These are phyloP conservation scores for Scalesia atractyloides DNA, from an alignment of 129 eudicot genomes.

Conservation along the genomic window DNA sequence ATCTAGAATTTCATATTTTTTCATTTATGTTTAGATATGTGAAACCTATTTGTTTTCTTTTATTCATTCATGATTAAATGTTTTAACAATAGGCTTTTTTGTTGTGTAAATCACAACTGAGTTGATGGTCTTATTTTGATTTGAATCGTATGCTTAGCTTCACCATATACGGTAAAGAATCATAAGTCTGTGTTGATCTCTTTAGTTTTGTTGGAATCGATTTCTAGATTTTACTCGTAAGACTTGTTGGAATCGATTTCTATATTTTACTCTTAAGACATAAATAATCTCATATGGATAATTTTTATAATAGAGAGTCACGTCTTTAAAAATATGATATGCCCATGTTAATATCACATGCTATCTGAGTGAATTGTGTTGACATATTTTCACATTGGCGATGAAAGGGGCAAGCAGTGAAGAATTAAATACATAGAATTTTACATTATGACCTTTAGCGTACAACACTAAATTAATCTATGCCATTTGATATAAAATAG, in stretches of 20 bases:
- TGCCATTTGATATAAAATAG: not conserved
- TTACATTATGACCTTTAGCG: not conserved
- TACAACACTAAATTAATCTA: not conserved
- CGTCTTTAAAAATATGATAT: not conserved
- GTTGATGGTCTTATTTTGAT: no score
- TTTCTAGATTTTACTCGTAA: not conserved
- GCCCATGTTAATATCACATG: not conserved
- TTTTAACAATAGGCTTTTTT: no score
- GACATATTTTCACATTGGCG: not conserved
- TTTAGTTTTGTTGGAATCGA: not conserved
- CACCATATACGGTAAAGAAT: not conserved
- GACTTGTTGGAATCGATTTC: not conserved
- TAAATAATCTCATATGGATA: not conserved
- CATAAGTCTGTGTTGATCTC: slow-evolving; percentile 1
- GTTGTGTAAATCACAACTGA: no score
- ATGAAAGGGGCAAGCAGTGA: not conserved
- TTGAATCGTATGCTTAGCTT: no score
- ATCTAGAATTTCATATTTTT: no score
- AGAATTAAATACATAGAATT: not conserved
- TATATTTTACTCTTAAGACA: not conserved
- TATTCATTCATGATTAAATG: no score
- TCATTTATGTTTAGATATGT: no score
- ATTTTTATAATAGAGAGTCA: not conserved
- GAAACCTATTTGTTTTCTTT: no score
- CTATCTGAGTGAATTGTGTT: not conserved